Conservation (phyloP, 140 eudicot genomes). For the Anethum foeniculum region DNA sequence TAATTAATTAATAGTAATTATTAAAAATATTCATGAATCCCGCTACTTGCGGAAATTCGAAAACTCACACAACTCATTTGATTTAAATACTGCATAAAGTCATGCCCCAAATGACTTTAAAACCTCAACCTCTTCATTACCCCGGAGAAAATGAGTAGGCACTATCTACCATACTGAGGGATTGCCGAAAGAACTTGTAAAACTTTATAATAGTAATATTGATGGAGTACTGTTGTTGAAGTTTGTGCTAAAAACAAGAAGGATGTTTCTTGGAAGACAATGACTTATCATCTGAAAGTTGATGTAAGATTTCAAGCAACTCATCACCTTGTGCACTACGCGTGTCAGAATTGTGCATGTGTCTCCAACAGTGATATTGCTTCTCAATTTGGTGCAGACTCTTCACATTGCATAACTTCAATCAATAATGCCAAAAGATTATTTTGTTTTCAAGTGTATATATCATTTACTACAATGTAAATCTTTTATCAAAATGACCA, state of each 20-base stretch:
- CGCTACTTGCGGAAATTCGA: neutral
- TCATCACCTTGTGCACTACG: neutral
- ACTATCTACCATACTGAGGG: neutral
- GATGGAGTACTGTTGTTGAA: neutral
- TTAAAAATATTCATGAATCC: too few relatives aligned
- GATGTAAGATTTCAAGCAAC: neutral
- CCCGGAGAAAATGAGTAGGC: too few relatives aligned
- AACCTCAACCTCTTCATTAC: neutral
- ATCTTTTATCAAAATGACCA: neutral
- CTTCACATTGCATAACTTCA: neutral
- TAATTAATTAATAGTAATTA: neutral
- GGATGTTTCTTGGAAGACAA: neutral
- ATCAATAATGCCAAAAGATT: neutral
- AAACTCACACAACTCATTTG: neutral
- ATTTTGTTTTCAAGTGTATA: neutral
- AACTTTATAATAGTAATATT: neutral
- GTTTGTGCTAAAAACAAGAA: neutral
- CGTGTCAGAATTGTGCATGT: neutral
- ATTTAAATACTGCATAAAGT: too few relatives aligned
- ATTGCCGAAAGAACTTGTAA: neutral
- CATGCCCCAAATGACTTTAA: neutral
- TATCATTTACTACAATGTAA: too few relatives aligned
- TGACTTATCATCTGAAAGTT: constrained; percentile 1
- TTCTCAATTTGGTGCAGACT: neutral
- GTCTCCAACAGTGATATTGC: neutral